Base-by-base conservation (phyloP, 345 rosid species). In the Cardamine resedifolia region DNA sequence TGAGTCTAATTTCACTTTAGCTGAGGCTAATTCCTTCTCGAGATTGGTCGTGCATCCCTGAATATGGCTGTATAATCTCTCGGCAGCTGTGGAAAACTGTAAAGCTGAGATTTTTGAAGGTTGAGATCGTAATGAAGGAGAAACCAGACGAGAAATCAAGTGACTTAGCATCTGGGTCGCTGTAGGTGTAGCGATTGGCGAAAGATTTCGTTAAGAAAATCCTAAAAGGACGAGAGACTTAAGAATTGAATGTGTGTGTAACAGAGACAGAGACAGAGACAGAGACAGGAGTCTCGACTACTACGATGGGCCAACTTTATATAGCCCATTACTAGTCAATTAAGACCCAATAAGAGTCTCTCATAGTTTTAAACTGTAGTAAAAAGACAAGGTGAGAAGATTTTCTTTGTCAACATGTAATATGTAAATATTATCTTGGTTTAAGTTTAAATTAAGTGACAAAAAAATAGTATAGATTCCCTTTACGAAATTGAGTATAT, bases 1-100 rank as follows among this genome's bases (percentile, higher is more conserved):
- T 4, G 87, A 34, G 44, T 87, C 92, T 38, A 90, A 11, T 70
- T 78, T 77, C 19, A 78, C 82, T 21, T 82, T 83, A n/a, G 77
- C 21, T 1, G 73, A 64, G 31, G 82, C 68, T 16, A 94, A 72
- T 53, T 85, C 68, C 38, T 56, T 85, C 73, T 91, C 97, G 10
- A 82, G 21, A 60, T 85, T 81, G 58, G 28, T 43, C 4, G 81
- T 78, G 57, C 58, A 78, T 19, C 63, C 57, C 23, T 77, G 85
- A 67, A 92, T 67, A 30, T 60, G 85, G 21, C 64, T 4, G 73
- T 61, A 83, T 31, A 90, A 41, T 73, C 57, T 74, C 15, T 85
- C 90, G 2, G 84, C 83, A 14, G 80, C 51, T 41, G 85, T 30
- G 62, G 74, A 75, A 20, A 55, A 47, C 10, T 31, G 66, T 51